Conservation (phyloP, 495 filamentous ascomycete species). For the Annulohypoxylon bovei region DNA sequence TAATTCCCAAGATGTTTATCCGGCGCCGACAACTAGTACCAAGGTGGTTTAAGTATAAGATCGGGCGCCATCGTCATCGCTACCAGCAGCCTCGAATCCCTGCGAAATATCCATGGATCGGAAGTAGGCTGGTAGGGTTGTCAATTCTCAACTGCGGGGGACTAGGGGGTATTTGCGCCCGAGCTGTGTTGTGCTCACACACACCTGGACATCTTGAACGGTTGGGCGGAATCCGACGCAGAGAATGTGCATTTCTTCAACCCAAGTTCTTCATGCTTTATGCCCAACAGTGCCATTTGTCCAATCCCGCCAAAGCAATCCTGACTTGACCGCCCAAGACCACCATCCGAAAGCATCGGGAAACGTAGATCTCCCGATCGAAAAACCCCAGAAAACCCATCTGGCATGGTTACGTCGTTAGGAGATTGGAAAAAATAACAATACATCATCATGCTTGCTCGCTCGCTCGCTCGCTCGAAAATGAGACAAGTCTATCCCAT, state of each 20-base stretch:
- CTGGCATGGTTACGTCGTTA: conserved; percentile 24
- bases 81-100: neutral
- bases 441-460: conserved; percentile 31
- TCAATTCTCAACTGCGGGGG: neutral
- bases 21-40: neutral
- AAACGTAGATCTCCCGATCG: conserved; percentile 24
- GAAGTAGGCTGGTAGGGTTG: neutral
- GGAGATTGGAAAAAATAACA: conserved; percentile 22
- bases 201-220: conserved; percentile 10
- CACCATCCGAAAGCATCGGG: conserved; percentile 13
- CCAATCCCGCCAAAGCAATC: conserved; percentile 26
- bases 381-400: conserved; percentile 23
- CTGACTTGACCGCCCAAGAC: conserved; percentile 31
- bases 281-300: conserved; percentile 34
- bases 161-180: conserved; percentile 31
- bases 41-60: neutral
- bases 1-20: neutral
- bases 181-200: conserved; percentile 28
- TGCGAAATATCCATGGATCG: neutral
- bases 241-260: conserved; percentile 33
- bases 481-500: conserved; percentile 37
- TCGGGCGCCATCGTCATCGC: neutral
- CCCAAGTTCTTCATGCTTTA: conserved; percentile 29
- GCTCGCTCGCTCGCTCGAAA: conserved; percentile 33
- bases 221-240: conserved; percentile 32